Conservation (phyloP, 345 rosid genomes). For the Streptanthus diversifolius region DNA sequence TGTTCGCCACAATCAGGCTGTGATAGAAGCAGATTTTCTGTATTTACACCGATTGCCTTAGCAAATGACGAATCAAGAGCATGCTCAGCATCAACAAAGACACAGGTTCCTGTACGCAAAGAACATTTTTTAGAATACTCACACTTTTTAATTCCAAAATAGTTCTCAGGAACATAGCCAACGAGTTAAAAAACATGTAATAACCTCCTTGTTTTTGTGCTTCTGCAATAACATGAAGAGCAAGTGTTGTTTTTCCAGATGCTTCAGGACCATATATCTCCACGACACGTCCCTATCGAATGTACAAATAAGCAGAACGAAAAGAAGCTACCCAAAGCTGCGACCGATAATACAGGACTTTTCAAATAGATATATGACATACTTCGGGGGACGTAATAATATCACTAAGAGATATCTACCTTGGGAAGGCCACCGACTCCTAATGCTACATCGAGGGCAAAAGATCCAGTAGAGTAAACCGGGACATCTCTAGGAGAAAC, state of each 20-base stretch:
- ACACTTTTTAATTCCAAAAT: neutral
- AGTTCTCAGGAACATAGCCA: neutral
- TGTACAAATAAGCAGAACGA: neutral
- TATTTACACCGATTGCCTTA: slow-evolving; percentile 80
- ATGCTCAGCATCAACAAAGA: slow-evolving; percentile 97
- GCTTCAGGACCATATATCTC: slow-evolving; percentile 99
- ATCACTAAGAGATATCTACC: slow-evolving; percentile 42
- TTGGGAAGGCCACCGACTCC: slow-evolving; percentile 96
- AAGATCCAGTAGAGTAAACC: slow-evolving; percentile 84
- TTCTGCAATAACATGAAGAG: slow-evolving; percentile 94
- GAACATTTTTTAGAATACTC: neutral
- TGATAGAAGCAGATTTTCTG: slow-evolving; percentile 85
- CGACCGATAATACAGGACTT: neutral
- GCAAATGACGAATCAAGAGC: slow-evolving; percentile 93
- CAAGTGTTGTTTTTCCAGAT: slow-evolving; percentile 97
- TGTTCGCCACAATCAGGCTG: slow-evolving; percentile 99
- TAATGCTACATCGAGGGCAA: slow-evolving; percentile 75
- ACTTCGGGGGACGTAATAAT: neutral
- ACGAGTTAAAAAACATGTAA: neutral
- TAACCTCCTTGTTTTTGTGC: slow-evolving; percentile 97
- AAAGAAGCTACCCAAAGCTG: slow-evolving; percentile 19
- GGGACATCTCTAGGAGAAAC: slow-evolving; percentile 63
- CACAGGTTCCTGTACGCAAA: slow-evolving; percentile 63
- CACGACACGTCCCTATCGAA: slow-evolving; percentile 83
- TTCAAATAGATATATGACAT: slow-evolving; percentile 6